Evolutionary conservation across 2,329 filamentous ascomycete genomes (phyloP), one percentile per base, ranked within the genome.

Genomic region (Penicillium nordicum): DNA sequence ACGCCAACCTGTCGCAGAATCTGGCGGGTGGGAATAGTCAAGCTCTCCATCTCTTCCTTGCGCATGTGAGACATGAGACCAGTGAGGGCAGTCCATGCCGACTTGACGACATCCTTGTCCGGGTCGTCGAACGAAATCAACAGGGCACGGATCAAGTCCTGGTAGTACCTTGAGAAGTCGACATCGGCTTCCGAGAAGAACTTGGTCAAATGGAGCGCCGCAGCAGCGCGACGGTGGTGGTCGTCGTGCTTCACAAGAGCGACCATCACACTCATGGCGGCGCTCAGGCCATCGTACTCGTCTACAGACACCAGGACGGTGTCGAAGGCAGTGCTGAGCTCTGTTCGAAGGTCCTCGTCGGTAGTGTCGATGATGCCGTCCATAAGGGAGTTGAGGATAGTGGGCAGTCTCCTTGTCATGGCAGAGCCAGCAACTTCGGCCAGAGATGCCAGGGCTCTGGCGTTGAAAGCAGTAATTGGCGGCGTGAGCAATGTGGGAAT

Each of bases 21-120:
- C 73, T 95, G 89, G 57, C 93, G 83, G 2, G 93, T 96, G 0
- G 93, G 94, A 52, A 85, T 79, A 18, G 96, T 92, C 44, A 99
- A 82, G 0, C 88, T 86, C 71, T 99, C 95, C 94, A 99, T 97
- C 76, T 97, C 93, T 71, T 99, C 95, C 75, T 99, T 99, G 70
- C 88, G 88, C 59, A 99, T 83, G 66, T 86, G 88, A 72, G 92
- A 92, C 44, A 92, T 97, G 65, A 99, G 88, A 56, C 90, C 89
- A 65, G 79, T 91, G 57, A 99, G 83, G 6, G 92, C 93, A 53
- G 85, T 82, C 92, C 92, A 97, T 23, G 93, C 86, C 43, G 90
- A 84, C 78, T 95, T 95, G 68, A 97, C 88, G 4, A 97, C 93
- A 23, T 88, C 86, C 59, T 77, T 75, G 68, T 97, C 94, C 51